Conservation (phyloP, 192 early-diverging fungal genomes). For the Coemansia interrupta region DNA sequence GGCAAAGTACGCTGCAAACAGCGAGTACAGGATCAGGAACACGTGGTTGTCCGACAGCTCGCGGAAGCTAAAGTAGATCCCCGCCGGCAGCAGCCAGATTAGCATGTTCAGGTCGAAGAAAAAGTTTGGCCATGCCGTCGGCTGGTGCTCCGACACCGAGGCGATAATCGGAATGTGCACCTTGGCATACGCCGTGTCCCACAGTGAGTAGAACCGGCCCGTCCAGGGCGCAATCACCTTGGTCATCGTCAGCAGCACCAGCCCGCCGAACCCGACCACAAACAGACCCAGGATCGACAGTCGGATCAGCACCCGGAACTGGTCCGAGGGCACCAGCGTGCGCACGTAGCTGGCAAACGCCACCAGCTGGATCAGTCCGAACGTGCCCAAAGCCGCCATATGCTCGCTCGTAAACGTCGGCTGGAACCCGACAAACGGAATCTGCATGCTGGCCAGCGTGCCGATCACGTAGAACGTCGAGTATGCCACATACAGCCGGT, state of each 20-base stretch:
- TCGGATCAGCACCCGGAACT: constrained; percentile 81
- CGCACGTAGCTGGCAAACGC: constrained; percentile 88
- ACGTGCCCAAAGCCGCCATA: constrained; percentile 97
- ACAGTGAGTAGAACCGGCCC: constrained; percentile 99
- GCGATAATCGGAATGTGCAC: constrained; percentile 99
- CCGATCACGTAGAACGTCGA: constrained; percentile 97
- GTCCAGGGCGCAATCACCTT: constrained; percentile 97
- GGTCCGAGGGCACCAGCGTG: constrained; percentile 70
- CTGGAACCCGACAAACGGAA: constrained; percentile 99
- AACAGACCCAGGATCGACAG: constrained; percentile 57
- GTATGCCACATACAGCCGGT: constrained; percentile 92
- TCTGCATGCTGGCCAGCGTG: constrained; percentile 95
- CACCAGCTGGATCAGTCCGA: constrained; percentile 93
- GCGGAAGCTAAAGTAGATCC: constrained; percentile 95
- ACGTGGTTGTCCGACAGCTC: constrained; percentile 95
- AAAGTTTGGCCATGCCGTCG: constrained; percentile 98
- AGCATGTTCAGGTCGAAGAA: constrained; percentile 98
- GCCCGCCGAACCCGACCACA: constrained; percentile 52
- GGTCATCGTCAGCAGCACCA: constrained; percentile 71
- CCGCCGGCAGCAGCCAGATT: constrained; percentile 95
- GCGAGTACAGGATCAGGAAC: constrained; percentile 94
- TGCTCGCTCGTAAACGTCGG: constrained; percentile 96
- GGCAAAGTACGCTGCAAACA: constrained; percentile 99
- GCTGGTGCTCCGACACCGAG: constrained; percentile 99
- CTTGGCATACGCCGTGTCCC: constrained; percentile 99